Evolutionary conservation across 78 protist genomes (phyloP), one percentile per base, ranked within the genome.

Genomic region (Dictyostelium brefeldianum): DNA sequence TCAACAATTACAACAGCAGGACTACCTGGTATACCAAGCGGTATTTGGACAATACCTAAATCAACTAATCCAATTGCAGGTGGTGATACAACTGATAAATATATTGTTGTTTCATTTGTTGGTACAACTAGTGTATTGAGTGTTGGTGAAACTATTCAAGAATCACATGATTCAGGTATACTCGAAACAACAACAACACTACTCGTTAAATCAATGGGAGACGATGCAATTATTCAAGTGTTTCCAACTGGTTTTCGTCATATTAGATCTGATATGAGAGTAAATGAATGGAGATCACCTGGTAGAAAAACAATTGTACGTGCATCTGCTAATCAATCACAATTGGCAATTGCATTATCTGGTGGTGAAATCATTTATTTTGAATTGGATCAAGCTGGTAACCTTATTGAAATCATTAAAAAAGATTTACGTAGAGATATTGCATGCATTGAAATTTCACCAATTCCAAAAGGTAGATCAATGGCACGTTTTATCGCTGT

Each of bases 361-460:
- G 99, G 98, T 57, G 97, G 98, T 48, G 98, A 96, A 62, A 29
- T 98, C 15, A 90, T 98, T 48, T 98, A 98, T 85, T 99, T 99
- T 75, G 99, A 99, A 96, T 94, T 98, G 59, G 99, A 99, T 51
- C 78, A 53, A 27, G 47, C 67, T 20, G 96, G 96, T 15, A 95
- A 91, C 57, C 94, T 98, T 27, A 81, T 75, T 36, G 99, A 98
- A 91, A 5, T 92, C 31, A 89, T 89, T 59, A 96, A 92, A 70
- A 79, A 91, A 43, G 94, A 90, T 4, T 2, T 96, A 8, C 73
- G 90, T 8, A 18, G 47, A 27, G 98, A 98, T 73, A 75, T 98
- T 8, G 3, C 89, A 5, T 77, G 97, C 36, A 10, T 98, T 25
- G 99, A 96, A 25, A 20, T 98, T 29, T 99, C 96, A 8, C 94